Evolutionary conservation across 2,329 filamentous ascomycete species (phyloP).

Genomic region (Aureobasidium zeae): DNA sequence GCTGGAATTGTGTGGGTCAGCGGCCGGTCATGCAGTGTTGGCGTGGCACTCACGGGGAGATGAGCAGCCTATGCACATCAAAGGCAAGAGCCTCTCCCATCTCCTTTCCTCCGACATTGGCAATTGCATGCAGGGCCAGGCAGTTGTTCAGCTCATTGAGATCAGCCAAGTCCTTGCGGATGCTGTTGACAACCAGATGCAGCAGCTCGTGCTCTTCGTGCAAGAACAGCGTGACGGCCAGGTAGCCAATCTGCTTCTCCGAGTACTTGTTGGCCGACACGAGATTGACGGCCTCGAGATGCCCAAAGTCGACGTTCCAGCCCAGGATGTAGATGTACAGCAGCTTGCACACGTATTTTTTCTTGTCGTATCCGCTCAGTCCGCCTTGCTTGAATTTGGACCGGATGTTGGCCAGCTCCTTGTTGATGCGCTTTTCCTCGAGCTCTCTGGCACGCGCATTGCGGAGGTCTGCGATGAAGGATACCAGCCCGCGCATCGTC

Average conservation of each 20-base stretch:
- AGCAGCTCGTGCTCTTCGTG: slow-evolving; percentile 95
- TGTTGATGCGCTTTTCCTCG: slow-evolving; percentile 99
- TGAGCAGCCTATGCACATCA: slow-evolving; percentile 87
- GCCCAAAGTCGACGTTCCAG: slow-evolving; percentile 98
- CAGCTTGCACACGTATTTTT: slow-evolving; percentile 99
- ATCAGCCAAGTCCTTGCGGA: slow-evolving; percentile 88
- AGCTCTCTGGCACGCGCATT: slow-evolving; percentile 91
- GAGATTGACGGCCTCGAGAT: slow-evolving; percentile 94
- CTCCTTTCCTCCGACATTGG: slow-evolving; percentile 91
- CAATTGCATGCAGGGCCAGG: slow-evolving; percentile 89
- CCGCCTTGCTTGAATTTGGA: slow-evolving; percentile 89
- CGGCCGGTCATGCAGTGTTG: background rate
- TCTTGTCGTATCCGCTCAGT: slow-evolving; percentile 94
- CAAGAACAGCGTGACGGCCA: slow-evolving; percentile 92
- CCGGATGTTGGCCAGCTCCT: slow-evolving; percentile 95
- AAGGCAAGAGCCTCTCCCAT: slow-evolving; percentile 90
- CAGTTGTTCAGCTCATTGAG: slow-evolving; percentile 98
- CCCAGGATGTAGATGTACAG: slow-evolving; percentile 98
- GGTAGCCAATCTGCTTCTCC: slow-evolving; percentile 97
- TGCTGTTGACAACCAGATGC: slow-evolving; percentile 95
- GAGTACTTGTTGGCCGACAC: slow-evolving; percentile 96
- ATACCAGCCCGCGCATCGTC: slow-evolving; percentile 62
- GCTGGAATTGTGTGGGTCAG: slow-evolving; percentile 29
- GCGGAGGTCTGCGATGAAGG: slow-evolving; percentile 93
- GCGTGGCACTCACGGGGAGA: slow-evolving; percentile 66